phyloP scores from a whole-genome alignment of 257 asterid genomes.

The Nicotiana otophora region DNA sequence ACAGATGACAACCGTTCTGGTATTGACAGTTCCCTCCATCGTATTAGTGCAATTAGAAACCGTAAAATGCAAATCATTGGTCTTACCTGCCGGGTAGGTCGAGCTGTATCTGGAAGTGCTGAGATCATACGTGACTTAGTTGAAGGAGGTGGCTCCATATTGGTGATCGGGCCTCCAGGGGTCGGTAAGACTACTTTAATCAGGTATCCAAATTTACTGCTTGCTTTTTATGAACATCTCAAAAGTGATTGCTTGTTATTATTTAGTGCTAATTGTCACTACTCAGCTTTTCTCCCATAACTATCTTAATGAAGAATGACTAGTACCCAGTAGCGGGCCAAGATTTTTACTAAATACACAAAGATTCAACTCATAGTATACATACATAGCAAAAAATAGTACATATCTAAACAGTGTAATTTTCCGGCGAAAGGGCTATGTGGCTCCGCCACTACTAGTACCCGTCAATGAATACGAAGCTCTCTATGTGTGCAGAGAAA shows the following conservation, averaged over 20 bases:
- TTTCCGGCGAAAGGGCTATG: too few species aligned
- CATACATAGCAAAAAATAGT: too few species aligned
- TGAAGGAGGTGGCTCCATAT: slow-evolving; percentile 83
- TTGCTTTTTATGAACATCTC: neutral
- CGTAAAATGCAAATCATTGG: slow-evolving; percentile 93
- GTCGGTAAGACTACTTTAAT: slow-evolving; percentile 97
- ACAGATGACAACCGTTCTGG: slow-evolving; percentile 97
- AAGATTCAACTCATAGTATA: too few species aligned
- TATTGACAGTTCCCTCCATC: slow-evolving; percentile 81
- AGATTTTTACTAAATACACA: too few species aligned
- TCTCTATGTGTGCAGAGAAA: slow-evolving; percentile 55
- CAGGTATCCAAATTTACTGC: slow-evolving; percentile 36
- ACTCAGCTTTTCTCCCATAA: neutral
- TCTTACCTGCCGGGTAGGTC: slow-evolving; percentile 95
- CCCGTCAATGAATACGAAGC: neutral
- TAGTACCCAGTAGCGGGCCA: neutral
- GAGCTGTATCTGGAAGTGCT: slow-evolving; percentile 98
- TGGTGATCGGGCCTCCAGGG: slow-evolving; percentile 98
- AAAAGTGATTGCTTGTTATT: neutral
- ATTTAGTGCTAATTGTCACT: neutral
- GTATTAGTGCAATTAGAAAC: slow-evolving; percentile 93
- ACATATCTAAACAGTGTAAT: too few species aligned
- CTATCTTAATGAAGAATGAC: neutral
- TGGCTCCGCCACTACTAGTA: neutral
- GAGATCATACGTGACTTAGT: slow-evolving; percentile 84